A percentile compares a stretch with the other conserved stretches of the same genome.
These are phyloP conservation scores for Juglanconis sp. DNA, from an alignment of 2,329 filamentous ascomycete species.

Conservation along the genomic window DNA sequence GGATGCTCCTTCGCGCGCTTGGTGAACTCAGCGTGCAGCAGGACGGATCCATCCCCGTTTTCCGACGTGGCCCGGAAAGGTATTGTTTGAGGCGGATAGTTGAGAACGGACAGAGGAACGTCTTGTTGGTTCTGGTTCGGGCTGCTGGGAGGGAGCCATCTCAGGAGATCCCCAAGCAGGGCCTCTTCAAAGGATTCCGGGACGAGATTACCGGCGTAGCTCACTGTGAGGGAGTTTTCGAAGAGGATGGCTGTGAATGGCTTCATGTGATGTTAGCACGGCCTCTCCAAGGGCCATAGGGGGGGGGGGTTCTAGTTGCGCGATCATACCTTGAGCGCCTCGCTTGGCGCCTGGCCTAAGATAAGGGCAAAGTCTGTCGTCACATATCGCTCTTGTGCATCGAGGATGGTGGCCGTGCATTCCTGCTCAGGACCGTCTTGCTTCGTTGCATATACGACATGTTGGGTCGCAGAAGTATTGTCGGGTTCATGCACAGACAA, in stretches of 20 bases:
- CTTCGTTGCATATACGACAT: background rate
- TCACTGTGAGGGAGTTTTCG: no score
- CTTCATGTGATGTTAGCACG: background rate
- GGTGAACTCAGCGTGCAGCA: conserved; percentile 7
- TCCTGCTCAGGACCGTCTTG: background rate
- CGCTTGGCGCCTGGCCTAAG: background rate
- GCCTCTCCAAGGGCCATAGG: background rate
- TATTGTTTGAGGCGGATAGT: no score
- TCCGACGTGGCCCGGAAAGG: no score
- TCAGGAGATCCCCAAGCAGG: no score
- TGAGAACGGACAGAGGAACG: no score
- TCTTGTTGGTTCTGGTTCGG: no score
- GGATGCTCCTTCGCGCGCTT: conserved; percentile 6
- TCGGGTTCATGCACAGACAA: background rate
- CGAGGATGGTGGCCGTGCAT: background rate
- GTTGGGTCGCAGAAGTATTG: background rate
- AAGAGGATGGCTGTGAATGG: background rate
- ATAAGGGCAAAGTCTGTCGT: background rate
- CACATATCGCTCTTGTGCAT: background rate
- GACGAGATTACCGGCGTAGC: no score
- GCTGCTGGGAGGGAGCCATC: no score
- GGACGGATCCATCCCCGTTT: conserved; percentile 11
- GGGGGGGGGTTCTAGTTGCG: background rate
- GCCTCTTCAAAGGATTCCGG: no score
- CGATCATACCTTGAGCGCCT: background rate